Base-by-base conservation (phyloP, 345 rosid genomes). In the Carallia brachiata region DNA sequence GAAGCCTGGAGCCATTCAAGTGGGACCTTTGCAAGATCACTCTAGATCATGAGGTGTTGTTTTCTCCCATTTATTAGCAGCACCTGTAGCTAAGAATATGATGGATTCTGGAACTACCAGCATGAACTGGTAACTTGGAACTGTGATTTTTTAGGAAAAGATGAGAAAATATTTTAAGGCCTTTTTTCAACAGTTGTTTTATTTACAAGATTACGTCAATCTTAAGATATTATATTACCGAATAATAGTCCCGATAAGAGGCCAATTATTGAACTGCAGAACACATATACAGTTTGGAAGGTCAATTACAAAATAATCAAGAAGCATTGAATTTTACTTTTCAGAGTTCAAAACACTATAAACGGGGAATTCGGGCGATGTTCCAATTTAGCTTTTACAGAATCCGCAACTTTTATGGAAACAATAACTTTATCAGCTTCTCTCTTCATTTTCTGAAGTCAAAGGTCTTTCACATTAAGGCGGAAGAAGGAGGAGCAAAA, bases 31-130 rank as follows among this genome's bases (percentile, higher is more conserved):
- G 15, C 40, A 56, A 31, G 55, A 74, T 61, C 76, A 81, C 44
- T 72, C 12, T 39, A 40, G 57, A 48, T 48, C 78, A 68, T 16
- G 39, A 57, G 52, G 61, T 53, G 78, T 66, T 67, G 65, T 37
- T 73, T 72, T 73, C 76, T 28, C 31, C 27, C 56, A 59, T 67
- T 39, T 59, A 59, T 59, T 62, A 30, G 18, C 23, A 60, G 52
- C 17, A 52, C 65, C 63, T 17, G 64, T 55, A 74, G 66, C 48
- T 34, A 6, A 36, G 65, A 23, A 23, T 23, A 23, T 23, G 23
- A 23, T 23, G 23, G 23, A 23, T 23, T 23, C 23, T 23, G 23
- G 23, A 23, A 23, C 23, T 23, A 23, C 23, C 23, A 23, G 23
- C 23, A 0, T 23, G 23, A 23, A 61, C 66, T 39, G 69, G 23